Evolutionary conservation across 192 early-diverging fungal genomes (phyloP).

Genomic region (Coemansia sp.): DNA sequence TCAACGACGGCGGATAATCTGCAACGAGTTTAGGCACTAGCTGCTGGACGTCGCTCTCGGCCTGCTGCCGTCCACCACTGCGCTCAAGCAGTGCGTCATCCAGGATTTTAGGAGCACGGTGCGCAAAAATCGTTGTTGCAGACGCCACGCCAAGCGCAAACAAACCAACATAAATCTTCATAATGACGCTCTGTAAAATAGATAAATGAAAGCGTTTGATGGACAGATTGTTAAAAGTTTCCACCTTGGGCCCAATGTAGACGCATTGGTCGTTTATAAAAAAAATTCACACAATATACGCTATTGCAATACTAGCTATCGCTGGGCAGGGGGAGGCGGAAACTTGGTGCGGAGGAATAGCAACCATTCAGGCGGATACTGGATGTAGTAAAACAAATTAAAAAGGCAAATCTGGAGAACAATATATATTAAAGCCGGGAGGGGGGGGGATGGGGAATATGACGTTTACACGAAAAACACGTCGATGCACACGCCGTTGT

Average conservation of each 20-base stretch:
- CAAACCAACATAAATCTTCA: not conserved
- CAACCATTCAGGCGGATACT: too few species aligned
- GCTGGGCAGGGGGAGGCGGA: too few species aligned
- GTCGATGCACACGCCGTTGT: slow-evolving; percentile 8
- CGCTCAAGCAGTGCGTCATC: too few species aligned
- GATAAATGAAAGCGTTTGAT: not conserved
- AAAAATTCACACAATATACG: too few species aligned
- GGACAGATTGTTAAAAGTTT: not conserved
- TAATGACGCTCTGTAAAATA: not conserved
- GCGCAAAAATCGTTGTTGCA: not conserved
- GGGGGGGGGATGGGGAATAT: not conserved
- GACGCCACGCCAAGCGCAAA: not conserved
- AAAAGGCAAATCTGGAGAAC: not conserved
- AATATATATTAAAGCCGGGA: not conserved
- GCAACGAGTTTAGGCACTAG: not conserved
- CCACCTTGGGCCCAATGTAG: too few species aligned
- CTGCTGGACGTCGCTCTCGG: too few species aligned
- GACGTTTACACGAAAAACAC: slow-evolving; percentile 11
- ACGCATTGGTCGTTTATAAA: too few species aligned
- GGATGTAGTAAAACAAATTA: too few species aligned
- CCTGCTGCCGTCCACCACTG: too few species aligned
- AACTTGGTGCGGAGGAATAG: too few species aligned
- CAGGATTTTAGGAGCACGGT: not conserved
- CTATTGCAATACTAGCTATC: too few species aligned
- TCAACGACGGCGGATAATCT: not conserved